phyloP scores from a whole-genome alignment of 257 asterid species.

The Jacaranda copaia region DNA sequence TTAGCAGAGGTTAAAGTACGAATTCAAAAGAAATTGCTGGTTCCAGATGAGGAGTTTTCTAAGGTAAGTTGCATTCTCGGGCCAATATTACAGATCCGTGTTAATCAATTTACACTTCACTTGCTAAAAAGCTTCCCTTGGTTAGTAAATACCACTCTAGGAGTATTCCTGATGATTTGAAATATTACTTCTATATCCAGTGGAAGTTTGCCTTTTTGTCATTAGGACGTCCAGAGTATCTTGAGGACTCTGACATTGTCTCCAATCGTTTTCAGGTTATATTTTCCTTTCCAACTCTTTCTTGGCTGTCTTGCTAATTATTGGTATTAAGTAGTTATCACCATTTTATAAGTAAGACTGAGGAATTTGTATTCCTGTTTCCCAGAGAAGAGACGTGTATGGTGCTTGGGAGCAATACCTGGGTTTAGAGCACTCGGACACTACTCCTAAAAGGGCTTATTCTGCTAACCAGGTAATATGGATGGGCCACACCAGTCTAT shows the following conservation, averaged over 20 bases:
- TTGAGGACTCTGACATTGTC: constrained; percentile 70
- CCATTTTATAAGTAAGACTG: constrained; percentile 22
- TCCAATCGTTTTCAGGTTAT: constrained; percentile 78
- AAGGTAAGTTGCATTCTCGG: constrained; percentile 46
- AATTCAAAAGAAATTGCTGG: constrained; percentile 62
- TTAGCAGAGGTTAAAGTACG: constrained; percentile 59
- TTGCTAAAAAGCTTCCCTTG: constrained; percentile 18
- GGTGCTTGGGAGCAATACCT: constrained; percentile 92
- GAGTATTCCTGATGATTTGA: background rate
- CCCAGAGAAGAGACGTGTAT: constrained; percentile 73
- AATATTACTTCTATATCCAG: constrained; percentile 42
- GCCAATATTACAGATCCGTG: constrained; percentile 17
- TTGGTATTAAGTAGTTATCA: constrained; percentile 7
- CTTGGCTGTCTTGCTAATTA: background rate
- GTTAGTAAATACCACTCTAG: background rate
- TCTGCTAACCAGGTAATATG: constrained; percentile 62
- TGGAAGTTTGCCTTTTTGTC: constrained; percentile 82
- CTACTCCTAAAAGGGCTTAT: constrained; percentile 71
- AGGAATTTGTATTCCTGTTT: constrained; percentile 23
- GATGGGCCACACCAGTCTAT: background rate
- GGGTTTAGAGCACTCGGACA: constrained; percentile 82
- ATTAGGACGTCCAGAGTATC: constrained; percentile 78
- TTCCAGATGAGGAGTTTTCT: constrained; percentile 62
- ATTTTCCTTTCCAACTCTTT: constrained; percentile 17
- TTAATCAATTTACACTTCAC: background rate